Conservation (phyloP, 345 rosid genomes). For the Citrus medica region DNA sequence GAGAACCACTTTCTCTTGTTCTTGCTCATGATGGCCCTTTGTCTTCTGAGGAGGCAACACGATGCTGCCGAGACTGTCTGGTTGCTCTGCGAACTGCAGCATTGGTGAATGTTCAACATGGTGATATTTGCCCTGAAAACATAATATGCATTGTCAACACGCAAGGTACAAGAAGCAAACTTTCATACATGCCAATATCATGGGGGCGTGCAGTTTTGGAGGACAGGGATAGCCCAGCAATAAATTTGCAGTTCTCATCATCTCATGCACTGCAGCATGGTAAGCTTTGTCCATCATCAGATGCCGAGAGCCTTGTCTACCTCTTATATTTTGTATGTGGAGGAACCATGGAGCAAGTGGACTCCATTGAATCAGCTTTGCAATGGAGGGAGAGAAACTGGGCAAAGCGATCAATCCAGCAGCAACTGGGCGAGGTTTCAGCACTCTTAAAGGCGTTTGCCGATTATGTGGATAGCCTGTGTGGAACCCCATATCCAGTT, state of each 20-base stretch:
- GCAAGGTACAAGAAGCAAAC: conserved; percentile 21
- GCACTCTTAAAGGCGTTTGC: conserved; percentile 64
- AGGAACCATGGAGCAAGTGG: conserved; percentile 48
- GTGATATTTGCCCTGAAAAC: conserved; percentile 61
- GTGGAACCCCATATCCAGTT: conserved; percentile 66
- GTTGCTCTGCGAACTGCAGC: conserved; percentile 49
- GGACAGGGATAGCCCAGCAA: conserved; percentile 57
- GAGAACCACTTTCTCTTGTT: conserved; percentile 47
- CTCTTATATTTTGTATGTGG: conserved; percentile 47
- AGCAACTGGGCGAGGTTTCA: conserved; percentile 52
- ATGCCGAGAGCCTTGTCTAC: conserved; percentile 61
- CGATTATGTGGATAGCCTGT: conserved; percentile 67
- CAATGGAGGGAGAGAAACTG: conserved; percentile 69
- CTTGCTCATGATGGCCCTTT: conserved; percentile 41
- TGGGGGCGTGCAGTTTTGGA: conserved; percentile 73
- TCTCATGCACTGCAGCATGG: conserved; percentile 65
- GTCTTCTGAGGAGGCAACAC: conserved; percentile 44
- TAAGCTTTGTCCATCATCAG: conserved; percentile 63
- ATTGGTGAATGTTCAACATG: conserved; percentile 53
- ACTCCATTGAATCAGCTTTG: conserved; percentile 64
- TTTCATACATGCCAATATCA: conserved; percentile 33
- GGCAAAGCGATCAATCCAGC: conserved; percentile 52
- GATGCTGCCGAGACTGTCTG: conserved; percentile 56
- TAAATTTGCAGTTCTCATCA: conserved; percentile 60
- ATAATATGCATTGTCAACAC: conserved; percentile 33